These are phyloP conservation scores for Sporothrix inflata DNA, from an alignment of 2,329 filamentous ascomycete genomes.

Conservation along the genomic window DNA sequence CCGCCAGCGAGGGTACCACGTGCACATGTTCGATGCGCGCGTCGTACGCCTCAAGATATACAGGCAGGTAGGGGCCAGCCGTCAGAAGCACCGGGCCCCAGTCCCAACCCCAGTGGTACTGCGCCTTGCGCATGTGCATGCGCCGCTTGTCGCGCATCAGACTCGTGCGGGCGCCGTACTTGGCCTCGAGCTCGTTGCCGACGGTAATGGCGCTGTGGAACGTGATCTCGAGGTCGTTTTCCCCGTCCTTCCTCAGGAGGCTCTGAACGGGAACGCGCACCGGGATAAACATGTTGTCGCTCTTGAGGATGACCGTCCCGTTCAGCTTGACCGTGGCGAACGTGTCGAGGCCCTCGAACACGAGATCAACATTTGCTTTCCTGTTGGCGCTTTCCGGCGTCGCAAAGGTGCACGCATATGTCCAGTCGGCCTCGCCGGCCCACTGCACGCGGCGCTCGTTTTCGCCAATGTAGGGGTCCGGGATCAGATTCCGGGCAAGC, in stretches of 20 bases:
- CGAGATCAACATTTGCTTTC: conserved; percentile 46
- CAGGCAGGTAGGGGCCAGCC: conserved; percentile 72
- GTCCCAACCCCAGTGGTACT: conserved; percentile 78
- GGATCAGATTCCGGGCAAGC: conserved; percentile 61
- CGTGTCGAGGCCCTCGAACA: conserved; percentile 79
- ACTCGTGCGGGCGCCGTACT: conserved; percentile 56
- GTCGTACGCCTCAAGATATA: conserved; percentile 71
- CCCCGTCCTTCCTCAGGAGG: conserved; percentile 47
- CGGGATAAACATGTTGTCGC: conserved; percentile 79
- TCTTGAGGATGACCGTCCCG: conserved; percentile 66
- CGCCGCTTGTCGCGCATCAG: conserved; percentile 69
- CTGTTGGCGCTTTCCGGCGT: conserved; percentile 40
- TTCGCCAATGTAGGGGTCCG: conserved; percentile 73
- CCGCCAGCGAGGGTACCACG: conserved; percentile 52
- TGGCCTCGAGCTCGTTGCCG: conserved; percentile 64
- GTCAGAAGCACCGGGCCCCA: conserved; percentile 71
- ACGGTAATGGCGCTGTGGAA: conserved; percentile 49
- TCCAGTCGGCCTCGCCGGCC: conserved; percentile 73
- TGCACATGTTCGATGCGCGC: conserved; percentile 58
- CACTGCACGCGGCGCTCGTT: conserved; percentile 76
- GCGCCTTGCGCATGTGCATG: conserved; percentile 63
- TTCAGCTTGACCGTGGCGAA: conserved; percentile 75
- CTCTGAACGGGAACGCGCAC: conserved; percentile 67
- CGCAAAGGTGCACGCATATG: conserved; percentile 66
- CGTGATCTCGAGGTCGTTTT: conserved; percentile 67